Base-by-base conservation (phyloP, 139 green algal genomes). In the Ostreobium quekettii region DNA sequence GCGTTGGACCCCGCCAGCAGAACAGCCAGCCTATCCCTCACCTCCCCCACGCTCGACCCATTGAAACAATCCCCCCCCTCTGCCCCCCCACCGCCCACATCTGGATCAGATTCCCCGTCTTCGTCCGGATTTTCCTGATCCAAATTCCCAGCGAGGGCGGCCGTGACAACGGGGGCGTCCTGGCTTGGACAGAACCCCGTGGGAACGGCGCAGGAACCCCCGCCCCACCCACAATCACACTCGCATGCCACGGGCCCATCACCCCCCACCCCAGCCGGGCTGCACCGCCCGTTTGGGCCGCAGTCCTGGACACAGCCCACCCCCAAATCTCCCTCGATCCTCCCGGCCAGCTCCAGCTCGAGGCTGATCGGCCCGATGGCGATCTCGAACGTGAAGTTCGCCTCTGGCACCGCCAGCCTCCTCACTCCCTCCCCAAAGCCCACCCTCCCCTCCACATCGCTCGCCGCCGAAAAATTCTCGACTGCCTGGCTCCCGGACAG, bases 211-310 rank as follows among this genome's bases (percentile, higher is more conserved):
- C 61, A 68, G 3, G 7, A 6, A 6, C 6, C 24, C 15, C 61
- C 61, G 33, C 15, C 26, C 61, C 61, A 68, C 6, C 61, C 61
- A 68, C 61, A 68, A 7, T 15, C 36, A 36, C 61, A 68, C 61
- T 68, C 11, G 35, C 61, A 68, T 36, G 53, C 36, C n/a, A n/a
- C n/a, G n/a, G n/a, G n/a, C n/a, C n/a, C n/a, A 56, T 6, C 42
- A 8, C 53, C 61, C 4, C 61, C 61, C 4, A 7, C n/a, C 35
- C 53, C 61, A 24, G 42, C 19, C 26, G 61, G n/a, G 37, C 49
- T 7, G 24, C 61, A 68, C n/a, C 61, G 35, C 6, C 61, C 61
- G 26, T 68, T 53, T 6, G 33, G 37, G 11, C 61, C 61, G 35
- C 61, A 68, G 15, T 4, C 31, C n/a, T n/a, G n/a, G 8, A 36